These are phyloP conservation scores for Phanerodontia chrysosporium DNA, from an alignment of 768 basidiomycete genomes.

Conservation along the genomic window DNA sequence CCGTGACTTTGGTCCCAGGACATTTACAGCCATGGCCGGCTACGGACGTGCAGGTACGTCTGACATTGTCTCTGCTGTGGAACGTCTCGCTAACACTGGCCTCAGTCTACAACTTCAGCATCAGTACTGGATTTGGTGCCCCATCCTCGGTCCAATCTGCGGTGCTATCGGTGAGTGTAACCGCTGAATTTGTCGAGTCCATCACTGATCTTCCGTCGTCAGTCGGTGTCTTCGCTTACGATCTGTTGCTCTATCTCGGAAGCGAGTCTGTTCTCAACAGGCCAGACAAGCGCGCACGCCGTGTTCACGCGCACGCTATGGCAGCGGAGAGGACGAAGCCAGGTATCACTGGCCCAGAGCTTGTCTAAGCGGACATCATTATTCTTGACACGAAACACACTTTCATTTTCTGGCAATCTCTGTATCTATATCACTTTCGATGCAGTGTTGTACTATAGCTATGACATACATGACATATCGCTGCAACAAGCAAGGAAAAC, in stretches of 20 bases:
- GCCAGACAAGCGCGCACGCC: conserved; percentile 22
- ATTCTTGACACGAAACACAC: no score
- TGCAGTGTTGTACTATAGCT: no score
- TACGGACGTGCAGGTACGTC: conserved; percentile 45
- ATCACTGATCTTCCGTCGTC: not conserved
- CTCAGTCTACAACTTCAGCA: conserved; percentile 23
- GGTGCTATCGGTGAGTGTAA: conserved; percentile 40
- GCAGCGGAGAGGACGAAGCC: conserved; percentile 10
- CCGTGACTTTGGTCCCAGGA: conserved; percentile 65
- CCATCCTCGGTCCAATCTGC: conserved; percentile 52
- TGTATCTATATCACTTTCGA: not conserved
- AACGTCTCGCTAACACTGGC: conserved; percentile 15
- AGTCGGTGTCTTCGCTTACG: conserved; percentile 52
- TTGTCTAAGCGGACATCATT: conserved; percentile 11
- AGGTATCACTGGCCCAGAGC: conserved; percentile 11
- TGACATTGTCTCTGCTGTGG: conserved; percentile 15
- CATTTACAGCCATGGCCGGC: conserved; percentile 68
- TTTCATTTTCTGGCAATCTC: no score
- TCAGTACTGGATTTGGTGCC: conserved; percentile 77
- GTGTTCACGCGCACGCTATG: conserved; percentile 8
- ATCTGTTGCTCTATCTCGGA: conserved; percentile 52
- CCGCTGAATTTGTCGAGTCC: not conserved
- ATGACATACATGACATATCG: no score
- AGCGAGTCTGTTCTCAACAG: conserved; percentile 50
- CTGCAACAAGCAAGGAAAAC: no score